Conservation (phyloP, 2,329 filamentous ascomycete genomes). For the Xylariaceae sp. region DNA sequence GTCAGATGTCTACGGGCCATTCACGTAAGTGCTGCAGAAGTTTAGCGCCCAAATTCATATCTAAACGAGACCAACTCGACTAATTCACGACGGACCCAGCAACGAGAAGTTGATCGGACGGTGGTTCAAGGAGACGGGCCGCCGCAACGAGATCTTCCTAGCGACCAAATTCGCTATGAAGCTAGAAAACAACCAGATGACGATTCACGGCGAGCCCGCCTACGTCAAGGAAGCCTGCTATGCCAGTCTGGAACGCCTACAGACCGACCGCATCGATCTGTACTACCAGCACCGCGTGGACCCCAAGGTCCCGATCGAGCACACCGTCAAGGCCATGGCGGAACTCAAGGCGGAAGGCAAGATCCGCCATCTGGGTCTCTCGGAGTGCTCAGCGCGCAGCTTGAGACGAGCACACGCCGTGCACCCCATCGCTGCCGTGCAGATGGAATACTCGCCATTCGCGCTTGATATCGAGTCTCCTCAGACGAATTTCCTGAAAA, state of each 20-base stretch:
- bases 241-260: constrained; percentile 42
- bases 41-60: not conserved
- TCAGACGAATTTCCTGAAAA: constrained; percentile 44
- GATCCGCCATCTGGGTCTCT: constrained; percentile 49
- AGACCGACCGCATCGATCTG: constrained; percentile 50
- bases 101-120: constrained; percentile 43
- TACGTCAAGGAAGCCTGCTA: constrained; percentile 31
- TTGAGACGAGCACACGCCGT: constrained; percentile 46
- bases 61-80: not conserved
- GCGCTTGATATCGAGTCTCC: constrained; percentile 54
- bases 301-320: constrained; percentile 41
- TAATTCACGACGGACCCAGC: constrained; percentile 10
- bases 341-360: constrained; percentile 48
- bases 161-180: constrained; percentile 50
- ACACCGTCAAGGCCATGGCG: constrained; percentile 46
- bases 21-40: constrained; percentile 29
- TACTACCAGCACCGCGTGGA: constrained; percentile 50
- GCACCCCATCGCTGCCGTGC: constrained; percentile 45
- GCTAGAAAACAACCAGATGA: constrained; percentile 21
- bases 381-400: constrained; percentile 43
- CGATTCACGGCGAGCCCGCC: constrained; percentile 24
- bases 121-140: constrained; percentile 41
- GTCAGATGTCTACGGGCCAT: constrained; percentile 34
- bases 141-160: constrained; percentile 46
- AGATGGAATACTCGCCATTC: constrained; percentile 52